A percentile compares a stretch with the other conserved stretches of the same genome.
Conservation (phyloP, 805 yeast species). For the Cyberlindnera lachancei region DNA sequence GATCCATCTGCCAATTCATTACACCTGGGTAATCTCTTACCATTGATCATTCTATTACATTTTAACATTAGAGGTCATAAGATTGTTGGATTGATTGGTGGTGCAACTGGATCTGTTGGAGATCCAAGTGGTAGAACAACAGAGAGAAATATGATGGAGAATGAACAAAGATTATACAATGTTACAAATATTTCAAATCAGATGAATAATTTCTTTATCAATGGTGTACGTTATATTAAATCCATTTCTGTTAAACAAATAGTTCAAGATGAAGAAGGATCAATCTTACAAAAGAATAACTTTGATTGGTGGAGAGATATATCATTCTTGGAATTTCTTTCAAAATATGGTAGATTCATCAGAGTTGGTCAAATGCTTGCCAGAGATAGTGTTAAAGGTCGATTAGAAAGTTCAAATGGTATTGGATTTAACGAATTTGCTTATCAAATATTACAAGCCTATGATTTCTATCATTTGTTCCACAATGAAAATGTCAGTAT, state of each 20-base stretch:
- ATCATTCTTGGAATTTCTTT: conserved; percentile 69
- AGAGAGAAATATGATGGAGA: conserved; percentile 60
- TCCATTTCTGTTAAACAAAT: conserved; percentile 20
- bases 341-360: conserved; percentile 67
- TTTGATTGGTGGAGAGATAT: conserved; percentile 81
- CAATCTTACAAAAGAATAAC: conserved; percentile 50
- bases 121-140: conserved; percentile 91
- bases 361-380: conserved; percentile 83
- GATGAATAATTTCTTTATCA: conserved; percentile 48
- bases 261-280: conserved; percentile 38
- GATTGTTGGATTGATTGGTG: conserved; percentile 81
- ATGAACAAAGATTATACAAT: conserved; percentile 44
- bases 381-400: conserved; percentile 75
- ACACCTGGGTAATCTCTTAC: conserved; percentile 87
- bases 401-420: conserved; percentile 65
- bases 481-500: conserved; percentile 49
- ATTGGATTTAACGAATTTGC: conserved; percentile 92
- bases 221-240: conserved; percentile 56
- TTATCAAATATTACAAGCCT: conserved; percentile 89
- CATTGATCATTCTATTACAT: conserved; percentile 78
- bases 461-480: conserved; percentile 80
- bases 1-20: conserved; percentile 90
- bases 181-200: conserved; percentile 54
- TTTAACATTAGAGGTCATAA: conserved; percentile 80
- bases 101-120: conserved; percentile 94